Evolutionary conservation across 2,329 filamentous ascomycete genomes (phyloP), one percentile per base, ranked within the genome.

Genomic region (Raffaelea ambrosiae): DNA sequence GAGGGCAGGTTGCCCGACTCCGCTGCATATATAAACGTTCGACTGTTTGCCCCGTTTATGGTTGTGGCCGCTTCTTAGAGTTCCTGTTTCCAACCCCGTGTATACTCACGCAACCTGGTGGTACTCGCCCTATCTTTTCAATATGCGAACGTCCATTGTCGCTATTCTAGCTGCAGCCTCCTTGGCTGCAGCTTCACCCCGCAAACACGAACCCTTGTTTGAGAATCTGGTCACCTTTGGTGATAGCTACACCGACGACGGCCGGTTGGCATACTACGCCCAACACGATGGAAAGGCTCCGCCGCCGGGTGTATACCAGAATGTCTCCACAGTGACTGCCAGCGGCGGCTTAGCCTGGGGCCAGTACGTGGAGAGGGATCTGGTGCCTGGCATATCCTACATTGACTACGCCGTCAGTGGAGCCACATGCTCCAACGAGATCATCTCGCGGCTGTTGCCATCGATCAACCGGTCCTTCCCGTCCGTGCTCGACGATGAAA

Each of bases 241-340:
- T 13, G 83, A 88, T 62, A 87, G 83, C 63, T 89, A 84, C 58
- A 87, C 84, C 1, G 86, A 90, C 58, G 83, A 88, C 57, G 78
- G 74, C 13, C 76, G 86, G 10, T 61, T 86, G 10, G 58, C 59
- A 10, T 88, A 86, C 59, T 84, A 89, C 58, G 64, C 68, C 49
- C 63, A 57, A 31, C 68, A 84, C 54, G 69, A 79, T 55, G 79
- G 77, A 39, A 64, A 68, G 5, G 69, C 77, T 1, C 85, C 86
- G 2, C 83, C 85, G 0, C 64, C 79, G 1, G 85, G 84, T 9
- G 56, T 61, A 14, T 58, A 69, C 19, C 68, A 74, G 38, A 65
- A 68, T 3, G 57, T 62, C 54, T 70, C 65, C 51, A 74, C 74
- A 51, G 58, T 61, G 13, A 83, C 84, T 0, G 67, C 81, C 1